Conservation (phyloP, 208 protist genomes). For the Herpetomonas muscarum region DNA sequence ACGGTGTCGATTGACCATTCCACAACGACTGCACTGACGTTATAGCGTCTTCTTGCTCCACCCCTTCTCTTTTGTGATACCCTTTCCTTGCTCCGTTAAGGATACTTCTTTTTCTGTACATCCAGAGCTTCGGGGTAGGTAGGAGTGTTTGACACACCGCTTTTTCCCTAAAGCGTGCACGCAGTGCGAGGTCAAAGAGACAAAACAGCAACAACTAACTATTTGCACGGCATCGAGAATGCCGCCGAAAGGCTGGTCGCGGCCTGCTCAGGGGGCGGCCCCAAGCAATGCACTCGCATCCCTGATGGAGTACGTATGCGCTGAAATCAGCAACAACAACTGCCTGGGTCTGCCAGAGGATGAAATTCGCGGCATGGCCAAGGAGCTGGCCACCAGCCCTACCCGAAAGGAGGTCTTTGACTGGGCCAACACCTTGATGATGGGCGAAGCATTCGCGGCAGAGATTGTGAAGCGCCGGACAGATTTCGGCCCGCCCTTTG, state of each 20-base stretch:
- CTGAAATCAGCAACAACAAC: conserved; percentile 66
- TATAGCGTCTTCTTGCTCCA: too few relatives aligned
- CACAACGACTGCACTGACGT: too few relatives aligned
- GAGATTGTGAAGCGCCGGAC: conserved; percentile 66
- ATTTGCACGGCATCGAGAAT: too few relatives aligned
- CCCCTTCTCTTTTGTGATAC: too few relatives aligned
- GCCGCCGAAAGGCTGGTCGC: conserved; percentile 61
- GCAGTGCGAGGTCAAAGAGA: too few relatives aligned
- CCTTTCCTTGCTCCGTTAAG: too few relatives aligned
- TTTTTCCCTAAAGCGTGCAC: too few relatives aligned
- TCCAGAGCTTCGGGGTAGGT: too few relatives aligned
- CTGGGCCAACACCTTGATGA: conserved; percentile 75
- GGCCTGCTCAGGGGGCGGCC: conserved; percentile 6
- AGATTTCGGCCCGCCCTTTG: conserved; percentile 54
- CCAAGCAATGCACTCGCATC: conserved; percentile 11
- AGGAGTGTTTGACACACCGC: too few relatives aligned
- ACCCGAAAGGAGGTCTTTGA: conserved; percentile 62
- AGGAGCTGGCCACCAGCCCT: conserved; percentile 41
- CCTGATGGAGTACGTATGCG: conserved; percentile 53
- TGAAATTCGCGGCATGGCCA: conserved; percentile 68
- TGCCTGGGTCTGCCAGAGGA: conserved; percentile 60
- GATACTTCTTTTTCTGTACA: too few relatives aligned
- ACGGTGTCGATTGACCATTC: too few relatives aligned
- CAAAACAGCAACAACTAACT: too few relatives aligned
- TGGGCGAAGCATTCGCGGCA: conserved; percentile 56